phyloP scores from a whole-genome alignment of 306 rosid species.

The Bauhinia variegata region DNA sequence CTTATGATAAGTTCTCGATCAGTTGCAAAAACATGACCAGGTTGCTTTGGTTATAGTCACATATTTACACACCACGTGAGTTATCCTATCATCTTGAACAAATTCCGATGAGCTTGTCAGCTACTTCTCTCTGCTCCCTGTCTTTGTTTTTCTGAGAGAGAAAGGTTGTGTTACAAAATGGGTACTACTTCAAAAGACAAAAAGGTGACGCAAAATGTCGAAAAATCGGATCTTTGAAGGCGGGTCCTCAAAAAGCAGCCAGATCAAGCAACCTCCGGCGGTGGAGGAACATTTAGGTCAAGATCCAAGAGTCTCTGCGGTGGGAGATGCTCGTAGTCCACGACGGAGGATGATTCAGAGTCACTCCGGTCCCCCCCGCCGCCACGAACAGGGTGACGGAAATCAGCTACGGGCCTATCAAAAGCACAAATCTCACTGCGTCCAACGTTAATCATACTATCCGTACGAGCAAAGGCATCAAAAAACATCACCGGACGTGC shows the following conservation, averaged over 20 bases:
- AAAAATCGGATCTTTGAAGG: conserved; percentile 20
- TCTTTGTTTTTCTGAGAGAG: conserved; percentile 11
- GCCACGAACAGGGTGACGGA: background rate
- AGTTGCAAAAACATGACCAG: conserved; percentile 52
- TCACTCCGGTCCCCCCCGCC: conserved; percentile 44
- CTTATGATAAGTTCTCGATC: conserved; percentile 33
- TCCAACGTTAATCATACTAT: conserved; percentile 5
- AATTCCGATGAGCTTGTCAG: conserved; percentile 36
- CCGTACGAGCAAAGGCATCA: conserved; percentile 57
- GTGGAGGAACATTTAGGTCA: conserved; percentile 75
- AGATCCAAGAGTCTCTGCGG: conserved; percentile 53
- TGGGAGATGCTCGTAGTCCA: conserved; percentile 45
- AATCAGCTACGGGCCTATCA: conserved; percentile 26
- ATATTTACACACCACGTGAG: too few relatives aligned
- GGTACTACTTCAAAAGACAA: background rate
- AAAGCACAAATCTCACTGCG: conserved; percentile 51
- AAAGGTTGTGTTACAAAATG: conserved; percentile 21
- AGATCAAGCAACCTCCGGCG: conserved; percentile 61
- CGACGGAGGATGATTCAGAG: conserved; percentile 58
- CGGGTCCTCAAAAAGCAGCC: conserved; percentile 12
- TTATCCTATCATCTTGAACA: too few relatives aligned
- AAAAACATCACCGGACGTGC: conserved; percentile 56
- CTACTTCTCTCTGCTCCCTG: conserved; percentile 29
- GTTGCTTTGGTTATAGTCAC: too few relatives aligned
- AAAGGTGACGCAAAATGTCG: background rate